A percentile compares a stretch with the other conserved stretches of the same genome.
These are phyloP conservation scores for Colletotrichum endophyticum DNA, from an alignment of 2,329 filamentous ascomycete species.

Conservation along the genomic window DNA sequence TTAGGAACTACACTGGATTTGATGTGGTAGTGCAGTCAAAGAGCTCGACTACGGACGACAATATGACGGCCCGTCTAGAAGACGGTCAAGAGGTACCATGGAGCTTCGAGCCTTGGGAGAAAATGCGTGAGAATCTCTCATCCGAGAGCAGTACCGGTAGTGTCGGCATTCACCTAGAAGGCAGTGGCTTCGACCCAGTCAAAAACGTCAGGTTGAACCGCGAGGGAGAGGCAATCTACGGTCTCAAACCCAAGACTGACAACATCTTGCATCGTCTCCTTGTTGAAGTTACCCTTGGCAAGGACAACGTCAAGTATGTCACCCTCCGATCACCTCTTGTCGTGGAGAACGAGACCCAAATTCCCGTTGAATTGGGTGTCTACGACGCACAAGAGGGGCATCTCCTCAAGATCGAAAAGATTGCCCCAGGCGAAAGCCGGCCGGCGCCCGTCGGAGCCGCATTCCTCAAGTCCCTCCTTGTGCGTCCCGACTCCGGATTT, in stretches of 20 bases:
- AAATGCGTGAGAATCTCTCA: slow-evolving; percentile 91
- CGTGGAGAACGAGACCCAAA: slow-evolving; percentile 95
- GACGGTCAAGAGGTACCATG: slow-evolving; percentile 93
- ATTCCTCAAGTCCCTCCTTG: slow-evolving; percentile 84
- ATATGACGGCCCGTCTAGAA: slow-evolving; percentile 75
- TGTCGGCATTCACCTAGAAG: slow-evolving; percentile 85
- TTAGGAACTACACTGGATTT: slow-evolving; percentile 96
- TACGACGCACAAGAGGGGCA: slow-evolving; percentile 88
- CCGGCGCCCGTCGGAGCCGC: slow-evolving; percentile 92
- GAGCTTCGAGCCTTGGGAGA: slow-evolving; percentile 96
- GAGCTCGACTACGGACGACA: slow-evolving; percentile 67
- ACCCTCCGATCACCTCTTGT: slow-evolving; percentile 91
- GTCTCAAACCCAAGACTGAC: slow-evolving; percentile 85
- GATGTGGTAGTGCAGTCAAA: slow-evolving; percentile 85
- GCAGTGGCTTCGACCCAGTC: slow-evolving; percentile 91
- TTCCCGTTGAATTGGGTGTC: slow-evolving; percentile 91
- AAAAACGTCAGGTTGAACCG: slow-evolving; percentile 88
- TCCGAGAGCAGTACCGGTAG: slow-evolving; percentile 81
- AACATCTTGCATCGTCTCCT: slow-evolving; percentile 86
- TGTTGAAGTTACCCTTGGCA: slow-evolving; percentile 88
- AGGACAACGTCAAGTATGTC: slow-evolving; percentile 97
- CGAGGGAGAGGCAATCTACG: slow-evolving; percentile 94
- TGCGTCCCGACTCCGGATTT: slow-evolving; percentile 94
- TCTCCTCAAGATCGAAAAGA: slow-evolving; percentile 96
- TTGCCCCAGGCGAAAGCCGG: slow-evolving; percentile 86